phyloP scores from a whole-genome alignment of 1,284 basidiomycete genomes.

The Trichosporon asahii region DNA sequence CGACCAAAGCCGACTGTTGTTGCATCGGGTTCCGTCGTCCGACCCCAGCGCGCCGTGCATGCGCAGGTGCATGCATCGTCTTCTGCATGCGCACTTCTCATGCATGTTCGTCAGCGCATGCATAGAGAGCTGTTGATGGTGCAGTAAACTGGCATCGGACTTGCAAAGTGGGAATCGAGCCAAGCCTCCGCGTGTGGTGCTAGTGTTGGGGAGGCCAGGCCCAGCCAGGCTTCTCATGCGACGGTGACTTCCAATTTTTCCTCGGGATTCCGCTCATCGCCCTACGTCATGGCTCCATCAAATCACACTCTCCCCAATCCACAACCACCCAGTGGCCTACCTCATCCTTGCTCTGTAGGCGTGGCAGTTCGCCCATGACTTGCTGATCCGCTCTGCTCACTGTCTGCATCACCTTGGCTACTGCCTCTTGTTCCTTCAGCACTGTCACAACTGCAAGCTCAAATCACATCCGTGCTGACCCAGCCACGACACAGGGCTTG shows the following conservation, averaged over 20 bases:
- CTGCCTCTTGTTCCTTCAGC: not conserved
- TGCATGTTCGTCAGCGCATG: not conserved
- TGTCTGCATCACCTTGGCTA: not conserved
- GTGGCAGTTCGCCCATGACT: not conserved
- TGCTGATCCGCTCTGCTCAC: not conserved
- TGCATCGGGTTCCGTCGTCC: conserved; percentile 2
- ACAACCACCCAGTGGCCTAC: not conserved
- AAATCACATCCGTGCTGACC: not conserved
- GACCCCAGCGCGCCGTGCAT: not conserved
- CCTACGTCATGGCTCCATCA: conserved; percentile 4
- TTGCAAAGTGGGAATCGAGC: not conserved
- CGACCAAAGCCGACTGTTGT: conserved; percentile 7
- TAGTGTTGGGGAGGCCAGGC: not conserved
- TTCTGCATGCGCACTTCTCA: too few species aligned
- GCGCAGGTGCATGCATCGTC: not conserved
- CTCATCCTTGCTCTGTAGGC: not conserved
- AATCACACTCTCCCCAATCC: not conserved
- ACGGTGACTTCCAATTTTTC: conserved; percentile 5
- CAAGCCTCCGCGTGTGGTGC: not conserved
- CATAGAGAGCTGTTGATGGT: not conserved
- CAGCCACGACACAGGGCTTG: not conserved
- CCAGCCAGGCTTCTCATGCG: not conserved
- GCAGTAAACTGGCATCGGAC: not conserved
- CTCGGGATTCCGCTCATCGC: not conserved
- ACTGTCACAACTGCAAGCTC: not conserved